Conservation (phyloP, 2,329 filamentous ascomycete species). For the Botryosphaeria agaves region DNA sequence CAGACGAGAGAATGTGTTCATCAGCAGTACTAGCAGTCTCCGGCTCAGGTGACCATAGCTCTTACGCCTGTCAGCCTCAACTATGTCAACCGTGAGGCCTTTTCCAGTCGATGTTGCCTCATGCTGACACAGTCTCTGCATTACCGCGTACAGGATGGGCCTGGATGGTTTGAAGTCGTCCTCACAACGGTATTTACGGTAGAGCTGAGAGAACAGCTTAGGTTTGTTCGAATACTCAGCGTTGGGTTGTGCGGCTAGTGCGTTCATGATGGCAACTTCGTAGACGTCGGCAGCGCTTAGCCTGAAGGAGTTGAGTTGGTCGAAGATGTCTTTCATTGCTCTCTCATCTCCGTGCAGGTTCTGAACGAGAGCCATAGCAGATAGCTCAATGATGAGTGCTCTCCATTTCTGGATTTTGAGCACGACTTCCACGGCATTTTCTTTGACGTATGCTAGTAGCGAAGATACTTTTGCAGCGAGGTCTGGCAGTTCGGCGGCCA, state of each 20-base stretch:
- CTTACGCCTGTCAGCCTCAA: slow-evolving; percentile 9
- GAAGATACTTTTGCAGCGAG: background rate
- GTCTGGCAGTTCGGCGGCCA: slow-evolving; percentile 11
- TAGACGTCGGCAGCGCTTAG: too few relatives aligned
- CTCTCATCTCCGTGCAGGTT: too few relatives aligned
- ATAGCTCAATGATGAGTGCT: too few relatives aligned
- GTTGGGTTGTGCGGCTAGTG: too few relatives aligned
- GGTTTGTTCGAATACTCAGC: background rate
- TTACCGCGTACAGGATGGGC: background rate
- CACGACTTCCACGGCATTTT: too few relatives aligned
- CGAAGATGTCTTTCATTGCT: too few relatives aligned
- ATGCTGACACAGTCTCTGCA: background rate
- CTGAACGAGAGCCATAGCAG: too few relatives aligned
- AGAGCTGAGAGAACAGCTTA: background rate
- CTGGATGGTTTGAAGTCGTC: background rate
- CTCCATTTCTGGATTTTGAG: too few relatives aligned
- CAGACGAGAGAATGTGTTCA: slow-evolving; percentile 13
- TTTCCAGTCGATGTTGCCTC: too few relatives aligned
- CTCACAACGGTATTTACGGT: background rate
- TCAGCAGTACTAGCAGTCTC: slow-evolving; percentile 6
- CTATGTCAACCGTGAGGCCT: background rate
- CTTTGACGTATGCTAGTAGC: too few relatives aligned
- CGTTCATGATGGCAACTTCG: too few relatives aligned
- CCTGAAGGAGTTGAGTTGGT: too few relatives aligned
- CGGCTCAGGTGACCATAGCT: slow-evolving; percentile 7